Conservation (phyloP, 805 yeast genomes). For the Metschnikowia orientalis region DNA sequence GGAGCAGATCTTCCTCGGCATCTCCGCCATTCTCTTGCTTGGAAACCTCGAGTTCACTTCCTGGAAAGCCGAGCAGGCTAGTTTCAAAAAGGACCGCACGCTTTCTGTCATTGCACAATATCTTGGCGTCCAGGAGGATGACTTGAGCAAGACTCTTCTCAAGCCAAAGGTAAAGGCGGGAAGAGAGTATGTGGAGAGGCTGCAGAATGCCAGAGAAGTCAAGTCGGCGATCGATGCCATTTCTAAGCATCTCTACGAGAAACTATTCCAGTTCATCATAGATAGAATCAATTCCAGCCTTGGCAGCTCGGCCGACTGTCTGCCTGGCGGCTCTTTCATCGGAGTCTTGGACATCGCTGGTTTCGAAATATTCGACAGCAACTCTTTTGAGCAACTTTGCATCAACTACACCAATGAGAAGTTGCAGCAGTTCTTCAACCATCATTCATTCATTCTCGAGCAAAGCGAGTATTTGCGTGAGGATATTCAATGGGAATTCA, state of each 20-base stretch:
- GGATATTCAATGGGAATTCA: slow-evolving; percentile 63
- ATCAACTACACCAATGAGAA: slow-evolving; percentile 60
- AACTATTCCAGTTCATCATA: slow-evolving; percentile 73
- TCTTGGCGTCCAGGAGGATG: slow-evolving; percentile 57
- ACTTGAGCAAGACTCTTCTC: slow-evolving; percentile 54
- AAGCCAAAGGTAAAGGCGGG: slow-evolving; percentile 91
- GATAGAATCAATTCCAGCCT: slow-evolving; percentile 68
- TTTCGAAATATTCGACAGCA: slow-evolving; percentile 53
- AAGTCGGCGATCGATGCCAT: slow-evolving; percentile 79
- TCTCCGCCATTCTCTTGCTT: slow-evolving; percentile 75
- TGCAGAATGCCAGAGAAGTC: slow-evolving; percentile 76
- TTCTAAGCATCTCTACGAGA: slow-evolving; percentile 82
- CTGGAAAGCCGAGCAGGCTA: slow-evolving; percentile 72
- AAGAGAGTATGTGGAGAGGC: slow-evolving; percentile 74
- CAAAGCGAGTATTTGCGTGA: slow-evolving; percentile 58
- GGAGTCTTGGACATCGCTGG: slow-evolving; percentile 63
- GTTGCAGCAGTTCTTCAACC: slow-evolving; percentile 58
- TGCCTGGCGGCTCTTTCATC: slow-evolving; percentile 34
- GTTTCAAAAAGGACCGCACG: slow-evolving; percentile 47
- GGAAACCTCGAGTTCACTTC: slow-evolving; percentile 79
- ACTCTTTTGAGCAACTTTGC: slow-evolving; percentile 58
- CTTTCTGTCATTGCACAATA: slow-evolving; percentile 52
- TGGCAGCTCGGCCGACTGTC: slow-evolving; percentile 17
- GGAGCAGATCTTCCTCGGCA: slow-evolving; percentile 53
- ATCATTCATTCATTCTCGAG: slow-evolving; percentile 56